phyloP scores from a whole-genome alignment of 164 flowering plant species.

The Echeveria elegans region DNA sequence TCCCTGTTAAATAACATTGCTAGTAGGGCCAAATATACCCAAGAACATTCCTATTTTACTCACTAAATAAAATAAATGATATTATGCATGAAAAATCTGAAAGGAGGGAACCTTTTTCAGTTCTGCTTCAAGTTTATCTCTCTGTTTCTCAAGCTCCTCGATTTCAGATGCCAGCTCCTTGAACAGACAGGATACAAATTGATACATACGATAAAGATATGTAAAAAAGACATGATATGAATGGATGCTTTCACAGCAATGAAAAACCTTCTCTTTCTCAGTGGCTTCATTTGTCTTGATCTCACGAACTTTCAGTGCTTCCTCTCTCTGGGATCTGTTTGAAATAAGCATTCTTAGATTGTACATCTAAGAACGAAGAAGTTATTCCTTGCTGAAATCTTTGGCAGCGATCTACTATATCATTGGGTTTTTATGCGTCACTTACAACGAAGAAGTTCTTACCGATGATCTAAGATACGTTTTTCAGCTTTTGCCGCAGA shows the following conservation, averaged over 20 bases:
- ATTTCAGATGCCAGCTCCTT: constrained; percentile 70
- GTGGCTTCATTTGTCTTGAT: constrained; percentile 42
- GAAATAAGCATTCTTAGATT: background rate
- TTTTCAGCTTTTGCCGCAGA: constrained; percentile 57
- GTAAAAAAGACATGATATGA: background rate
- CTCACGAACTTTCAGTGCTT: constrained; percentile 52
- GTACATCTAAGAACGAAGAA: background rate
- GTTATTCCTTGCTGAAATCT: background rate
- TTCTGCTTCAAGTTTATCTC: constrained; percentile 74
- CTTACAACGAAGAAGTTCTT: background rate
- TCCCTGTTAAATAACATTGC: background rate
- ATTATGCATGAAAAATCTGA: background rate
- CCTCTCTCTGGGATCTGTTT: constrained; percentile 52
- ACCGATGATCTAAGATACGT: constrained; percentile 60
- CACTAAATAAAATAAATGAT: background rate
- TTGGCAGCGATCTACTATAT: background rate
- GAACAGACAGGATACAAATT: constrained; percentile 5
- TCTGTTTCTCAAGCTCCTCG: constrained; percentile 49
- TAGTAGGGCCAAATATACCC: background rate
- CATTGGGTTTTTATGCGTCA: background rate
- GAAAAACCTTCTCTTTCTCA: constrained; percentile 51
- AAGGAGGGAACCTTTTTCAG: constrained; percentile 50
- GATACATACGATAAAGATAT: background rate
- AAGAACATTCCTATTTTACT: background rate
- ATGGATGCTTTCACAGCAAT: background rate